Evolutionary conservation across 2,329 filamentous ascomycete species (phyloP).

Genomic region (Calonectria multiphialidica): DNA sequence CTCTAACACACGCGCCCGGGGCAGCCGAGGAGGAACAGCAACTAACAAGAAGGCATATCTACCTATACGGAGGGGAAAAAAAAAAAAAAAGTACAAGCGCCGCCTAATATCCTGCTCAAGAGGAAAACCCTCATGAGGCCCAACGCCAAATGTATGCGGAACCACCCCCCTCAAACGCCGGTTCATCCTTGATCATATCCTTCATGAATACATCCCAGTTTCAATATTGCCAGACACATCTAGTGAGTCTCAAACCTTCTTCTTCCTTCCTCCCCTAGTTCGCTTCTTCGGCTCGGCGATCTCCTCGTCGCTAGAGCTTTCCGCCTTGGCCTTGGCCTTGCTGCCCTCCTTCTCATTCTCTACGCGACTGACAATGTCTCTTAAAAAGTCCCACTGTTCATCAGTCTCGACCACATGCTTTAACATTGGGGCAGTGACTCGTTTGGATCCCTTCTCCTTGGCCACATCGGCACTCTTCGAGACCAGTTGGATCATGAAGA

Average conservation of each 20-base stretch:
- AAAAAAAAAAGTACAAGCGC: conserved; percentile 21
- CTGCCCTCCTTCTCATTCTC: conserved; percentile 66
- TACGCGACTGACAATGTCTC: conserved; percentile 90
- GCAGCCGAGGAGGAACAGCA: not conserved
- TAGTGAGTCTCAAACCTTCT: conserved; percentile 54
- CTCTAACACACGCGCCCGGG: not conserved
- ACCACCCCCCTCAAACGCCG: conserved; percentile 37
- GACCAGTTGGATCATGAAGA: conserved; percentile 97
- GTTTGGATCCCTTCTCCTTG: conserved; percentile 84
- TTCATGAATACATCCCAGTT: conserved; percentile 38
- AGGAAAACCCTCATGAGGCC: conserved; percentile 33
- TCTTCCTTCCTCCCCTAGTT: conserved; percentile 61
- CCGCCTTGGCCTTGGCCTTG: conserved; percentile 58
- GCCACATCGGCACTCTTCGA: conserved; percentile 89
- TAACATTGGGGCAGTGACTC: conserved; percentile 90
- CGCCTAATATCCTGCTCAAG: conserved; percentile 27
- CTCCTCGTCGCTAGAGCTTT: conserved; percentile 67
- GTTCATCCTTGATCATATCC: conserved; percentile 41
- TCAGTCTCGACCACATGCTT: conserved; percentile 91
- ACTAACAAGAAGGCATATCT: not conserved
- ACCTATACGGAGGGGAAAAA: not conserved
- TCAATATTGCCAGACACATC: not conserved
- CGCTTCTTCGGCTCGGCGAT: conserved; percentile 61
- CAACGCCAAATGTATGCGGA: conserved; percentile 44
- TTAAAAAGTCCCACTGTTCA: conserved; percentile 93